phyloP scores from a whole-genome alignment of 345 rosid genomes.

The Ceriops decandra region DNA sequence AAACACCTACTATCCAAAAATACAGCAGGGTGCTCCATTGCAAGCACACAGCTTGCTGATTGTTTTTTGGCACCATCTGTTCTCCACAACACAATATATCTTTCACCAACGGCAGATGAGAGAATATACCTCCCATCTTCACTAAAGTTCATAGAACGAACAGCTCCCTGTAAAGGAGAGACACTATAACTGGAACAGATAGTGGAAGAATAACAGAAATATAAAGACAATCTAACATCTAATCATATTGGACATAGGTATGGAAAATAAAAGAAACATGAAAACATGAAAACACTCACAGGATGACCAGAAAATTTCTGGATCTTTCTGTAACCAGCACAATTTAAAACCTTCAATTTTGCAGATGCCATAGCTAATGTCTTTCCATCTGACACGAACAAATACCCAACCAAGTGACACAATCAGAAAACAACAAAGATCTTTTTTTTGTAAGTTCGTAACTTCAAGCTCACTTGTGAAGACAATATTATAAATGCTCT shows the following conservation, averaged over 20 bases:
- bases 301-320: conserved; percentile 96
- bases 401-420: conserved; percentile 12
- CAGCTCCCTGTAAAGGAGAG: conserved; percentile 53
- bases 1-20: conserved; percentile 60
- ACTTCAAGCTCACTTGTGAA: neutral
- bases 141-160: conserved; percentile 66
- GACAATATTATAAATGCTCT: neutral
- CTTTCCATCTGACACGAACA: conserved; percentile 47
- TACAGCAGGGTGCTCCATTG: conserved; percentile 93
- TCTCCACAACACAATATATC: conserved; percentile 79
- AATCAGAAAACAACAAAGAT: conserved; percentile 12
- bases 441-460: neutral
- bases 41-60: conserved; percentile 87
- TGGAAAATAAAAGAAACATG: neutral
- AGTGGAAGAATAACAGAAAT: neutral
- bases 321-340: conserved; percentile 66
- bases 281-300: conserved; percentile 10
- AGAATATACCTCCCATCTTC: conserved; percentile 75
- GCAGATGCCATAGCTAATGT: conserved; percentile 74
- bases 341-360: conserved; percentile 61
- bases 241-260: neutral
- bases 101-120: conserved; percentile 76
- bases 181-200: conserved; percentile 9
- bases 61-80: conserved; percentile 63
- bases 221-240: conserved; percentile 6